Evolutionary conservation across 2,329 filamentous ascomycete species (phyloP).

Genomic region (Penicillium fuscoglaucum): DNA sequence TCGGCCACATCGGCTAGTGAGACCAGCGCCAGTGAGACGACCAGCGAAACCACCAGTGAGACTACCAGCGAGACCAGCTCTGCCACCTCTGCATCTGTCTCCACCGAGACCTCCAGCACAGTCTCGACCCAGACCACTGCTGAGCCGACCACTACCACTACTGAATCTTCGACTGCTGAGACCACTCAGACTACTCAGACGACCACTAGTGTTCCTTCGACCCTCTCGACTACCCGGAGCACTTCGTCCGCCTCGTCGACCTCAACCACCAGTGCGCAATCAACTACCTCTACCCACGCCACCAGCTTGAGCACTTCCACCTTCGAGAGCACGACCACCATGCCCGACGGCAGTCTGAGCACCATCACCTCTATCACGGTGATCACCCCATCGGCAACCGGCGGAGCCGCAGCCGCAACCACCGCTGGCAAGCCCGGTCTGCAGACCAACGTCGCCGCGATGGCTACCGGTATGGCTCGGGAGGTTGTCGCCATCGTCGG

Average conservation of each 20-base stretch:
- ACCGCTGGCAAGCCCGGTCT: constrained; percentile 36
- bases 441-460: constrained; percentile 39
- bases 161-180: constrained; percentile 2
- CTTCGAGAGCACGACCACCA: constrained; percentile 43
- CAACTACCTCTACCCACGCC: constrained; percentile 25
- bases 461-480: constrained; percentile 32
- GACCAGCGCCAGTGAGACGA: background rate
- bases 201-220: constrained; percentile 18
- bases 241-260: constrained; percentile 12
- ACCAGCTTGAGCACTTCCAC: constrained; percentile 42
- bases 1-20: constrained; percentile 12
- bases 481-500: constrained; percentile 44
- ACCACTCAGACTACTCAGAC: constrained; percentile 12
- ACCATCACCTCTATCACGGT: constrained; percentile 50
- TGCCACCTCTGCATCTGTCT: background rate
- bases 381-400: constrained; percentile 38
- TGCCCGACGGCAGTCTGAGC: constrained; percentile 43
- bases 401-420: constrained; percentile 21
- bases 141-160: constrained; percentile 29
- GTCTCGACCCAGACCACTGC: constrained; percentile 20
- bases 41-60: no score
- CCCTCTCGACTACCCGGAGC: constrained; percentile 20
- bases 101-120: background rate
- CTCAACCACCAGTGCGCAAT: constrained; percentile 6
- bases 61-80: background rate